Evolutionary conservation across 2,329 filamentous ascomycete genomes (phyloP).

Genomic region (Trichoderma sp.): DNA sequence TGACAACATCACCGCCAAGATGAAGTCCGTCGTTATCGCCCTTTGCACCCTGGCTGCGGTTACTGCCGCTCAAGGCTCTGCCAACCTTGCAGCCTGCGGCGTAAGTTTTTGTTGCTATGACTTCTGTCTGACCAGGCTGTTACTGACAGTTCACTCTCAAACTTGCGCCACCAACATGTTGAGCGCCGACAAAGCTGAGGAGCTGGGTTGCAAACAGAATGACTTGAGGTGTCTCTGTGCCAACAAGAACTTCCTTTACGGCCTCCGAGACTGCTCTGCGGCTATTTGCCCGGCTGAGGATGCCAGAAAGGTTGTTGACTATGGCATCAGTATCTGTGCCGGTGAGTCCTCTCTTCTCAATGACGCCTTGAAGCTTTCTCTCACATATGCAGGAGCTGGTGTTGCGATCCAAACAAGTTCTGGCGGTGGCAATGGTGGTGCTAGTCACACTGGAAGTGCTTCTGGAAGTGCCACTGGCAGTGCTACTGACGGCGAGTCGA

Average conservation of each 20-base stretch:
- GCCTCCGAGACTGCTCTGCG: constrained; percentile 53
- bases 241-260: constrained; percentile 49
- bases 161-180: constrained; percentile 55
- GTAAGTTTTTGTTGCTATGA: constrained; percentile 43
- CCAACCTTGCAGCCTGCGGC: constrained; percentile 51
- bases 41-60: constrained; percentile 45
- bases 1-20: constrained; percentile 40
- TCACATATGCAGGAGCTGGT: constrained; percentile 35
- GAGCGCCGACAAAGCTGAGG: constrained; percentile 39
- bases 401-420: constrained; percentile 33
- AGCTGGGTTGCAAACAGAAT: constrained; percentile 47
- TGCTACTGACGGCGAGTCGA: not conserved
- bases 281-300: constrained; percentile 43
- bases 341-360: constrained; percentile 30
- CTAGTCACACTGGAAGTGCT: constrained; percentile 4
- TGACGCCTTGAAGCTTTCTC: not conserved
- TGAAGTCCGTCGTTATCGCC: constrained; percentile 52
- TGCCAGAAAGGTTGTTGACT: constrained; percentile 41
- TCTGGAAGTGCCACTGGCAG: not conserved
- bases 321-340: constrained; percentile 43
- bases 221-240: constrained; percentile 51
- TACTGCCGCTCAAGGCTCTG: constrained; percentile 43
- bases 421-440: not conserved
- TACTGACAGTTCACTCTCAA: constrained; percentile 29
- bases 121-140: not conserved